Conservation (phyloP, 1,139 yeast genomes). For the Magnusiomyces sp. region DNA sequence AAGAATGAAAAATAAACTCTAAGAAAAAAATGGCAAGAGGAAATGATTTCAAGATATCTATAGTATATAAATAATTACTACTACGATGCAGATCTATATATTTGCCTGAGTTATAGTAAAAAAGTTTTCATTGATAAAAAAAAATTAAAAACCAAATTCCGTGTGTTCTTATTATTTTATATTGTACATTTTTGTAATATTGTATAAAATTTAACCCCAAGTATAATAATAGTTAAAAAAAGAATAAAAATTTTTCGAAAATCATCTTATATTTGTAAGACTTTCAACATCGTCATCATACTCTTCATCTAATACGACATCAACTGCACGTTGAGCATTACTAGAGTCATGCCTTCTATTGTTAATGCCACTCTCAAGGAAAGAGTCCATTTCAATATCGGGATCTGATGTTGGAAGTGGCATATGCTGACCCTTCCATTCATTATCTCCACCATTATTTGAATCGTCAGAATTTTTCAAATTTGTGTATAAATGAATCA, state of each 20-base stretch:
- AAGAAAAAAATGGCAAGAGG: no score
- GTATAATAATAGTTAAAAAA: background rate
- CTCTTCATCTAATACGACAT: constrained; percentile 12
- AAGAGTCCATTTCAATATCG: constrained; percentile 13
- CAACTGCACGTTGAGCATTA: background rate
- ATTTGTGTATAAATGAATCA: constrained; percentile 44
- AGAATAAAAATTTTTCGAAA: no score
- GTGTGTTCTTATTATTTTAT: no score
- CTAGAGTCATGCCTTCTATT: background rate
- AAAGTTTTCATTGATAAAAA: background rate
- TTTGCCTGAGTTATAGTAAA: no score
- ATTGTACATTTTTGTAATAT: background rate
- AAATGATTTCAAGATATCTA: no score
- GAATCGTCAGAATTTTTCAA: background rate
- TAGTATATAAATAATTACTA: no score
- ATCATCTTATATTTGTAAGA: background rate
- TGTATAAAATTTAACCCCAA: background rate
- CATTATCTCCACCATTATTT: background rate
- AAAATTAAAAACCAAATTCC: background rate
- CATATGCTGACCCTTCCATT: constrained; percentile 12
- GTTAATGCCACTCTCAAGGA: constrained; percentile 7
- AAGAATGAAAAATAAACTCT: no score
- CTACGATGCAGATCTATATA: no score
- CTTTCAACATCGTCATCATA: constrained; percentile 13
- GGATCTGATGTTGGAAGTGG: constrained; percentile 11